Evolutionary conservation across 2,329 filamentous ascomycete genomes (phyloP).

Genomic region (Epichloe sibirici): DNA sequence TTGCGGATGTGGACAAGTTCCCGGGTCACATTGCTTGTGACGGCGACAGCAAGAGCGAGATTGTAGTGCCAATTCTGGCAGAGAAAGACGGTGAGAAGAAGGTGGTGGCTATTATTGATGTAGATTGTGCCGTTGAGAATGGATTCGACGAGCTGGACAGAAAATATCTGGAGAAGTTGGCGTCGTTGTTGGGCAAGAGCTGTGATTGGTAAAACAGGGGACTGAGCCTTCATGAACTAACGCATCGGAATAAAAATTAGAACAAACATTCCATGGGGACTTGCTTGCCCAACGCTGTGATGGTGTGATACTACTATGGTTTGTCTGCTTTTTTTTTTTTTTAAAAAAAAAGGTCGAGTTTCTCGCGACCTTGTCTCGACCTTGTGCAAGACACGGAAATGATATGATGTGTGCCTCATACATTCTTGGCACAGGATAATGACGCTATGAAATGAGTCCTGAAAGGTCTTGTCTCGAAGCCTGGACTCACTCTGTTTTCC

Average conservation of each 20-base stretch:
- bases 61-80: constrained; percentile 61
- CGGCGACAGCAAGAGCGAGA: constrained; percentile 61
- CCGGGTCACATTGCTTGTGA: constrained; percentile 78
- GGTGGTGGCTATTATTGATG: constrained; percentile 64
- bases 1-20: constrained; percentile 59
- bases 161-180: constrained; percentile 53
- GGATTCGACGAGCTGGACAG: constrained; percentile 62
- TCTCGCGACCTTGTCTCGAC: too few relatives aligned
- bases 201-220: constrained; percentile 48
- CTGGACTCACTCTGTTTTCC: not conserved
- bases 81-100: constrained; percentile 22
- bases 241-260: not conserved
- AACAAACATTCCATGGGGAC: not conserved
- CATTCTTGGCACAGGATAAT: not conserved
- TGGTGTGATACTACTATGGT: not conserved
- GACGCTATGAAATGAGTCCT: not conserved
- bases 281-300: not conserved
- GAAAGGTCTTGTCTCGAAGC: not conserved
- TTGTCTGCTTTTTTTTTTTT: too few relatives aligned
- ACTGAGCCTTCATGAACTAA: not conserved
- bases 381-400: not conserved
- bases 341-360: too few relatives aligned
- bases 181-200: constrained; percentile 41
- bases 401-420: not conserved
- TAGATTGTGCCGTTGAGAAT: constrained; percentile 56